Conservation (phyloP, 345 rosid genomes). For the Euphorbia pulcherrima region DNA sequence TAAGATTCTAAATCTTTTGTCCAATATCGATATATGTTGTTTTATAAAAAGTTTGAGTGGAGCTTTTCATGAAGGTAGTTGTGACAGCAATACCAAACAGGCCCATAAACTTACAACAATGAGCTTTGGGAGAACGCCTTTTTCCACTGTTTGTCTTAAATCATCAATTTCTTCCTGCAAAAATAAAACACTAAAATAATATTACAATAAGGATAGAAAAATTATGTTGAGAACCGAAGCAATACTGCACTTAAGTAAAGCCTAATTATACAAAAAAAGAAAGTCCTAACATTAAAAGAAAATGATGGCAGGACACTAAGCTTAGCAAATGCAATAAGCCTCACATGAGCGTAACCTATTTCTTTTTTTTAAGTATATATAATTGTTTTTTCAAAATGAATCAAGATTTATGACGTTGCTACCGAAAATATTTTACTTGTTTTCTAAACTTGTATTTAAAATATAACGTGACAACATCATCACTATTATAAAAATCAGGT, state of each 20-base stretch:
- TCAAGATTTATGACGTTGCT: too few species aligned
- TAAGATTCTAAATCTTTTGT: too few species aligned
- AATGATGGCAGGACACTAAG: background rate
- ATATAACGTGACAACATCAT: too few species aligned
- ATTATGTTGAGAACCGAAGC: background rate
- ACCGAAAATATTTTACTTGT: too few species aligned
- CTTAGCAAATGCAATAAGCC: background rate
- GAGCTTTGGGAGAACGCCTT: constrained; percentile 14
- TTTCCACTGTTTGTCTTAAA: constrained; percentile 21
- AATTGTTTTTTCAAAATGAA: too few species aligned
- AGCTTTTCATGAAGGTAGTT: too few species aligned
- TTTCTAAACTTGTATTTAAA: too few species aligned
- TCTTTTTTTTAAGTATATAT: too few species aligned
- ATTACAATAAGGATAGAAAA: background rate
- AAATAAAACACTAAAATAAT: background rate
- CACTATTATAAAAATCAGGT: too few species aligned
- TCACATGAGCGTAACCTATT: background rate
- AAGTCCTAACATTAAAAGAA: background rate
- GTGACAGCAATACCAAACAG: too few species aligned
- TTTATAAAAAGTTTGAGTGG: too few species aligned
- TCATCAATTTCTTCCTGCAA: constrained; percentile 29
- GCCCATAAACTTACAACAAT: constrained; percentile 19
- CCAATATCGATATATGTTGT: too few species aligned
- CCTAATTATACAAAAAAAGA: background rate
- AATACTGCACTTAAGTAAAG: background rate